A percentile compares a stretch with the other conserved stretches of the same genome.
These are phyloP conservation scores for Sphagnum magellanicum DNA, from an alignment of 228 moss, liverwort and hornwort genomes.

Conservation along the genomic window DNA sequence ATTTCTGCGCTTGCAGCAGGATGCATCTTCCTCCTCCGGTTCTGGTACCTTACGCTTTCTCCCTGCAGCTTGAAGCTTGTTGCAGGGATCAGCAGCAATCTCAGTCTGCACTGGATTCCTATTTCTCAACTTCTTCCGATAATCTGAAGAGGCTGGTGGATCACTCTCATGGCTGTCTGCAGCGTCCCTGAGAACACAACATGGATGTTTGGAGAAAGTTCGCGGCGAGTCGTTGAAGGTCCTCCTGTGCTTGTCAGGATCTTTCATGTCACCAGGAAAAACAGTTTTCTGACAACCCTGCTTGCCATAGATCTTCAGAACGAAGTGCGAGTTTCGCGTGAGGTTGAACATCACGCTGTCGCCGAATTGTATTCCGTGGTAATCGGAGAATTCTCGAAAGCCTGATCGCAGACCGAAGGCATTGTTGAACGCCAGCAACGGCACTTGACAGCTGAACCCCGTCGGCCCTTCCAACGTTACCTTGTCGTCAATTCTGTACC, in stretches of 20 bases:
- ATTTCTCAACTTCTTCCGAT: too few species aligned
- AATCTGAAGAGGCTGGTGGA: too few species aligned
- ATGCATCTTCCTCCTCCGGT: too few species aligned
- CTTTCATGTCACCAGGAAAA: neutral
- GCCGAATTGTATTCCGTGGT: slow-evolving; percentile 17
- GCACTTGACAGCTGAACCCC: slow-evolving; percentile 17
- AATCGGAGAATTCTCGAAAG: slow-evolving; percentile 12
- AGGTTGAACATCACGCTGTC: slow-evolving; percentile 24
- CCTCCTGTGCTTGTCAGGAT: neutral
- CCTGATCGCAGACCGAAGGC: slow-evolving; percentile 6
- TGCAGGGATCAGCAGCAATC: too few species aligned
- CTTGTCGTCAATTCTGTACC: slow-evolving; percentile 7
- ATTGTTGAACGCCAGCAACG: neutral
- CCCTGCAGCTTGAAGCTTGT: too few species aligned
- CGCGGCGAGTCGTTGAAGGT: neutral
- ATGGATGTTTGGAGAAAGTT: too few species aligned
- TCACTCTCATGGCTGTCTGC: too few species aligned
- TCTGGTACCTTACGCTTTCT: too few species aligned
- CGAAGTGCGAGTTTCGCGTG: slow-evolving; percentile 5
- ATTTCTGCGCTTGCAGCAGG: too few species aligned
- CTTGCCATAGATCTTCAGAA: slow-evolving; percentile 11
- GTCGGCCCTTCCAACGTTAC: slow-evolving; percentile 8
- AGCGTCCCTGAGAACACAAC: too few species aligned
- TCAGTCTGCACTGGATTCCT: too few species aligned
- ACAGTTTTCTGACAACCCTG: slow-evolving; percentile 9